Evolutionary conservation across 768 basidiomycete genomes (phyloP), one percentile per base, ranked within the genome.

Genomic region (Daedalea quercina): DNA sequence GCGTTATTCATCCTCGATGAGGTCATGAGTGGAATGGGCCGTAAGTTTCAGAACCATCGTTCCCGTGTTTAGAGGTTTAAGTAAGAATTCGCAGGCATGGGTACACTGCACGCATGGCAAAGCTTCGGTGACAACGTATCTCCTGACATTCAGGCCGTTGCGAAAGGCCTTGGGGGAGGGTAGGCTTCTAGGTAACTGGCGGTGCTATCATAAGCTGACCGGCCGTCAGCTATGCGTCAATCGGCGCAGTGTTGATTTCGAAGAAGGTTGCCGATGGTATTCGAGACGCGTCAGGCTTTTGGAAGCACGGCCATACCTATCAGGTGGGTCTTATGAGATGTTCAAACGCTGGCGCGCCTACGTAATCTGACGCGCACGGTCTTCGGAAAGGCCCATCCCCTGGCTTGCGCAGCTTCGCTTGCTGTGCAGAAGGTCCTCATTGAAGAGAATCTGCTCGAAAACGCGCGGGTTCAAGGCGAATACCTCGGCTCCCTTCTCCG

Each of bases 1-100:
- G 87, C 81, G 1, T 68, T 95, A 17, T 85, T 93, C 66, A 90
- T 94, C 40, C 76, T 93, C 33, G 93, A 95, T 61, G 93, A 94
- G 69, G 87, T 93, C 44, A 93, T 94, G 91, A 82, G 84, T 63
- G 90, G 90, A 42, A 91, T 93, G 86, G 90, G 91, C 53, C 81
- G 90, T 86, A 64, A 69, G 87, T 75, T 31, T 49, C 12, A 31
- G n/a, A 28, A 19, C n/a, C 42, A 4, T 20, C 23, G 19, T 24
- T 9, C 42, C 22, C 15, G 20, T 3, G 15, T 42, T 35, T 24
- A 41, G 3, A 6, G 43, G 33, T 23, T n/a, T n/a, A n/a, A 24
- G 48, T 54, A 45, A 43, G 47, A 31, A 43, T 46, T 2, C 17
- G 17, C 41, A 90, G 87, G 90, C 25, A 89, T 93, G 82, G 92